Evolutionary conservation across 768 basidiomycete genomes (phyloP).

Genomic region (Tylopilus plumbeoviolaceoides): DNA sequence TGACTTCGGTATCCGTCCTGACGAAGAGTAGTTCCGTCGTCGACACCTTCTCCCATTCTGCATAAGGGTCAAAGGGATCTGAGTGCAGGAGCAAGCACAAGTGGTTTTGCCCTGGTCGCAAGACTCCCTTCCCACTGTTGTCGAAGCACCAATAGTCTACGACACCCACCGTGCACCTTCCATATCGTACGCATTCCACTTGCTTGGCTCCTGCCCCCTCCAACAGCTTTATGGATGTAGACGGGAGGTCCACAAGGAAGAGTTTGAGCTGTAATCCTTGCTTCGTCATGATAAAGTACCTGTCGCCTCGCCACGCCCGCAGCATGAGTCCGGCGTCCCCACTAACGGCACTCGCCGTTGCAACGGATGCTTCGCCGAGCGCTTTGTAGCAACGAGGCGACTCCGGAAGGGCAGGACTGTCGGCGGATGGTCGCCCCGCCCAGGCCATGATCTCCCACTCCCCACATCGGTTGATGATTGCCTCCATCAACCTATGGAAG

Average conservation of each 20-base stretch:
- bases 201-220: constrained; percentile 10
- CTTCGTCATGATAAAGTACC: constrained; percentile 30
- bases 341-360: background rate
- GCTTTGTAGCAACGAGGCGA: constrained; percentile 29
- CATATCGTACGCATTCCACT: constrained; percentile 15
- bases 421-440: constrained; percentile 24
- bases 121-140: constrained; percentile 20
- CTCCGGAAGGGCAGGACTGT: constrained; percentile 29
- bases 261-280: constrained; percentile 29
- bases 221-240: constrained; percentile 10
- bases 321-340: background rate
- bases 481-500: constrained; percentile 28
- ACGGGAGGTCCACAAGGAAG: constrained; percentile 21
- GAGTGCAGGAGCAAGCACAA: constrained; percentile 26
- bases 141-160: constrained; percentile 34
- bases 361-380: constrained; percentile 5
- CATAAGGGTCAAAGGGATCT: constrained; percentile 29
- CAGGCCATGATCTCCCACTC: constrained; percentile 34
- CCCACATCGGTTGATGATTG: constrained; percentile 24
- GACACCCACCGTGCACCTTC: constrained; percentile 23
- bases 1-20: constrained; percentile 16
- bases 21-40: constrained; percentile 28
- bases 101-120: constrained; percentile 25
- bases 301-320: constrained; percentile 25
- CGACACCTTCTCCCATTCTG: constrained; percentile 23